Conservation (phyloP, 106 monocot genomes). For the Triglochin maritima region DNA sequence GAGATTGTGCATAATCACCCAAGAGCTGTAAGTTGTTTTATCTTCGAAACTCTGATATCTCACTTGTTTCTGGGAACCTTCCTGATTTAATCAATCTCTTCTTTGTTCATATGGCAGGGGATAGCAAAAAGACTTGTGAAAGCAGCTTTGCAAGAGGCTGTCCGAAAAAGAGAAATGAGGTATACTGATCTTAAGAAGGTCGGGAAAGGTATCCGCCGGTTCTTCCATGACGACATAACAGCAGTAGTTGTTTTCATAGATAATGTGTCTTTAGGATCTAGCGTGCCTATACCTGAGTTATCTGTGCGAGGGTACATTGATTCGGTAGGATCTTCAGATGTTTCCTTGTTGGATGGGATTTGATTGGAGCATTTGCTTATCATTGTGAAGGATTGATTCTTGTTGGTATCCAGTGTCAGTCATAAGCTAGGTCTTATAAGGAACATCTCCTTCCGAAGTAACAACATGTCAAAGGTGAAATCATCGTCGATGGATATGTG, state of each 20-base stretch:
- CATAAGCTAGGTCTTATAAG: no score
- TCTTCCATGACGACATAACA: constrained; percentile 78
- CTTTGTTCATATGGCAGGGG: constrained; percentile 22
- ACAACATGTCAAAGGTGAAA: neutral
- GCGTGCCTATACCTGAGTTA: constrained; percentile 25
- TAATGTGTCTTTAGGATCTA: constrained; percentile 18
- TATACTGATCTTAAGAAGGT: constrained; percentile 52
- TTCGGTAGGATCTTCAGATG: constrained; percentile 24
- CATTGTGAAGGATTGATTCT: neutral
- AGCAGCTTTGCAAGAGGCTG: constrained; percentile 42
- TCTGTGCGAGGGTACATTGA: constrained; percentile 61
- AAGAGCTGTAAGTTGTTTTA: constrained; percentile 38
- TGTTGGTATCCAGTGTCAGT: neutral
- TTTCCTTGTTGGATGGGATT: constrained; percentile 28
- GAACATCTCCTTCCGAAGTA: no score
- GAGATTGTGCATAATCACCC: constrained; percentile 62
- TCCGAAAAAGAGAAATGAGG: constrained; percentile 47
- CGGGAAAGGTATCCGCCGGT: constrained; percentile 50
- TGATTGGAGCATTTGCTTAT: neutral
- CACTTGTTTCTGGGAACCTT: neutral
- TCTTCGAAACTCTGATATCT: neutral
- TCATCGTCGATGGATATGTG: neutral
- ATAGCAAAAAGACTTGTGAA: constrained; percentile 36
- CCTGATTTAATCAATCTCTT: neutral
- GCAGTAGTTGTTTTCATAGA: constrained; percentile 63